A percentile compares a stretch with the other conserved stretches of the same genome.
Conservation (phyloP, 495 filamentous ascomycete species). For the Neurospora pannonica region DNA sequence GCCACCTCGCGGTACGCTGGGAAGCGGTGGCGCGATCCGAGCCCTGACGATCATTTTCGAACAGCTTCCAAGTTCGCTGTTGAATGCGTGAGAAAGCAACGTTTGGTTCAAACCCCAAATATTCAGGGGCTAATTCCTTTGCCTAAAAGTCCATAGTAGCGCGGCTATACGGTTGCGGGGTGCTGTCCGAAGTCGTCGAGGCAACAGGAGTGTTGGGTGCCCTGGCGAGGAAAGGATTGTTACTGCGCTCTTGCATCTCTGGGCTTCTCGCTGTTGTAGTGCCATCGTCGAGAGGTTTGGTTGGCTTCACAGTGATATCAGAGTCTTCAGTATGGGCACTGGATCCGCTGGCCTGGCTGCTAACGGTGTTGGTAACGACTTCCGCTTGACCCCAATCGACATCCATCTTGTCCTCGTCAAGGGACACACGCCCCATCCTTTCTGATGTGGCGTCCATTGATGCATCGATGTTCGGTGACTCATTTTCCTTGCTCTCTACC, state of each 20-base stretch:
- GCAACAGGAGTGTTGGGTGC: not conserved
- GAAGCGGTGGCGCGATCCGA: not conserved
- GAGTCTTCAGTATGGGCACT: not conserved
- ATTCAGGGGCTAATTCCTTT: not conserved
- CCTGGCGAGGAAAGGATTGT: constrained; percentile 2
- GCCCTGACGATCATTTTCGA: not conserved
- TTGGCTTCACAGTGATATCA: not conserved
- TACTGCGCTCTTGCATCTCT: constrained; percentile 32
- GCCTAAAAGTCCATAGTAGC: not conserved
- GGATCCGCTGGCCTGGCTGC: constrained; percentile 2
- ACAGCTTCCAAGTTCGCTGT: not conserved
- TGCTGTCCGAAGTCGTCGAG: not conserved
- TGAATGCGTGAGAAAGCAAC: not conserved
- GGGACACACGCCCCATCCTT: constrained; percentile 7
- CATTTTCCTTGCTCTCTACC: not conserved
- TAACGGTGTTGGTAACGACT: not conserved
- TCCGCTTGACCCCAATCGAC: not conserved
- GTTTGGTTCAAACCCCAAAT: not conserved
- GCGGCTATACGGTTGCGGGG: not conserved
- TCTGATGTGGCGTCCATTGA: not conserved
- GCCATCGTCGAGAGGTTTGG: not conserved
- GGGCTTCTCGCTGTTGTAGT: constrained; percentile 9
- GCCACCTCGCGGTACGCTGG: not conserved
- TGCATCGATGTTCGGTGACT: not conserved
- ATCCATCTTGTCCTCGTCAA: constrained; percentile 5